A percentile compares a stretch with the other conserved stretches of the same genome.
These are phyloP conservation scores for Lasiosphaeriaceae sp. DNA, from an alignment of 495 filamentous ascomycete genomes.

Conservation along the genomic window DNA sequence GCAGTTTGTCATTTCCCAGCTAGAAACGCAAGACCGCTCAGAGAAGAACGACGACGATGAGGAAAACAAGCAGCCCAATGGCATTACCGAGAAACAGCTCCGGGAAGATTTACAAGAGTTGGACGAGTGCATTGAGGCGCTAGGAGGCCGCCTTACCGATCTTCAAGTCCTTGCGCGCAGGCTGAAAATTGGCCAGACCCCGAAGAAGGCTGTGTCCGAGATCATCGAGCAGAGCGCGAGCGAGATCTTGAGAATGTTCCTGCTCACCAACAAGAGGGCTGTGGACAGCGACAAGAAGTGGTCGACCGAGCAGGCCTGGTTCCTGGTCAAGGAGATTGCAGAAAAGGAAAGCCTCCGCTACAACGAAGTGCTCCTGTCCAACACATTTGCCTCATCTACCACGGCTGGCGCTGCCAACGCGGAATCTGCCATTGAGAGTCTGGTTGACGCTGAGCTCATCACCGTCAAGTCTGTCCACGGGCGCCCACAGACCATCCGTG, in stretches of 20 bases:
- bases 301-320: slow-evolving; percentile 85
- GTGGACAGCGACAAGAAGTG: slow-evolving; percentile 55
- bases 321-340: slow-evolving; percentile 72
- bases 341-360: slow-evolving; percentile 61
- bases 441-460: slow-evolving; percentile 87
- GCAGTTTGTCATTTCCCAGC: slow-evolving; percentile 80
- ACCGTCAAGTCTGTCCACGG: slow-evolving; percentile 67
- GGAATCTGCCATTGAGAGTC: slow-evolving; percentile 68
- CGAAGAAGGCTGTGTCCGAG: slow-evolving; percentile 76
- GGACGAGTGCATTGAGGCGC: slow-evolving; percentile 72
- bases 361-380: slow-evolving; percentile 73
- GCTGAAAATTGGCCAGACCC: slow-evolving; percentile 86
- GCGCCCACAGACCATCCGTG: slow-evolving; percentile 69
- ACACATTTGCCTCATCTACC: slow-evolving; percentile 60
- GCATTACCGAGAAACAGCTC: slow-evolving; percentile 34
- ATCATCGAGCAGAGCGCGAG: slow-evolving; percentile 84
- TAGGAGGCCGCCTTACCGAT: slow-evolving; percentile 90
- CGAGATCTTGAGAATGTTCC: slow-evolving; percentile 91
- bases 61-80: slow-evolving; percentile 3
- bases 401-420: slow-evolving; percentile 42
- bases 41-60: slow-evolving; percentile 13
- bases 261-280: slow-evolving; percentile 49
- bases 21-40: slow-evolving; percentile 43
- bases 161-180: slow-evolving; percentile 87
- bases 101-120: slow-evolving; percentile 55